Conservation (phyloP, 257 asterid genomes). For the Voacanga thouarsii region DNA sequence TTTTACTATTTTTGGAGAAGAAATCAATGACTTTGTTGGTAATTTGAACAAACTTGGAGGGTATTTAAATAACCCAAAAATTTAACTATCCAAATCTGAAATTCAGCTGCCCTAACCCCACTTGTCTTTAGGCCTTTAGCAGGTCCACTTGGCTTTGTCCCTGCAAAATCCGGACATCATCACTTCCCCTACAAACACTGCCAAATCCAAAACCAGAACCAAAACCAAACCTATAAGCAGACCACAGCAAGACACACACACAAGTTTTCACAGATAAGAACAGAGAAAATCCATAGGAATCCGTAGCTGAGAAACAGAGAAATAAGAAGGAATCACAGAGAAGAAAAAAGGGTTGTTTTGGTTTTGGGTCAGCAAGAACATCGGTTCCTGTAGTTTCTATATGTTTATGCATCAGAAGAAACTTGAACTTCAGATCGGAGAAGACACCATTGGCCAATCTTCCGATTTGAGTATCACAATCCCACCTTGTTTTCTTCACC, state of each 20-base stretch:
- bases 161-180: conserved; percentile 23
- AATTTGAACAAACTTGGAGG: conserved; percentile 10
- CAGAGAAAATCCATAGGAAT: neutral
- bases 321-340: neutral
- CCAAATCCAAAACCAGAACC: conserved; percentile 13
- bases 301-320: too few species aligned
- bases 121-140: conserved; percentile 11
- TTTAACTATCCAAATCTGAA: conserved; percentile 16
- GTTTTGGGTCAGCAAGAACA: neutral
- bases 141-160: conserved; percentile 20
- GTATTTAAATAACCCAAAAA: neutral
- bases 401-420: conserved; percentile 33
- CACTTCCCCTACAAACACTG: conserved; percentile 12
- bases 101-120: conserved; percentile 27
- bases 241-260: conserved; percentile 3
- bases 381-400: neutral
- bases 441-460: conserved; percentile 24
- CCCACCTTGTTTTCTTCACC: conserved; percentile 13
- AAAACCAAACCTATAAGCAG: conserved; percentile 1
- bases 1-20: neutral
- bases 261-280: conserved; percentile 3
- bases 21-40: conserved; percentile 1
- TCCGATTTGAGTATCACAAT: conserved; percentile 21
- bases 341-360: neutral
- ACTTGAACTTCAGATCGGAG: conserved; percentile 24